These are phyloP conservation scores for Curvularia sp. DNA, from an alignment of 2,329 filamentous ascomycete genomes.

Conservation along the genomic window DNA sequence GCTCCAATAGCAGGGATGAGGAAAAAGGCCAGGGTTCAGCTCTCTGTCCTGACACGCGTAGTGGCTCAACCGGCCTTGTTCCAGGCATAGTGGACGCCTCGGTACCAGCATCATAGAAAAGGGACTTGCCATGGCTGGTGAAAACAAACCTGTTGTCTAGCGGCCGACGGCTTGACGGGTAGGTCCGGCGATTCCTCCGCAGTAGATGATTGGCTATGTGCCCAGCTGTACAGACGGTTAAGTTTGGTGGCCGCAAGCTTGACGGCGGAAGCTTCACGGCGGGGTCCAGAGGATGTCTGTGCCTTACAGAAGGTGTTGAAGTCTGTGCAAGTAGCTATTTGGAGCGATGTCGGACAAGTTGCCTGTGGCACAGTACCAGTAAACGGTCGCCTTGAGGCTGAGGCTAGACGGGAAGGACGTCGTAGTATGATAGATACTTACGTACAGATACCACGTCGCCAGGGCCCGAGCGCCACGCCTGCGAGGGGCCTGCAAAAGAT, in stretches of 20 bases:
- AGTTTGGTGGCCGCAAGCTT: constrained; percentile 1
- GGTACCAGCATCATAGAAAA: constrained; percentile 7
- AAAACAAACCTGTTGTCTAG: constrained; percentile 2
- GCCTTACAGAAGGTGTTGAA: background rate
- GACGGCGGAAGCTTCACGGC: background rate
- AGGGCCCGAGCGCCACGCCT: background rate
- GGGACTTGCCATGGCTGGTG: background rate
- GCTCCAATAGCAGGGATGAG: background rate
- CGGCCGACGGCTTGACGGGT: background rate
- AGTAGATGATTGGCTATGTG: constrained; percentile 19
- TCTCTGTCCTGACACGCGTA: constrained; percentile 6
- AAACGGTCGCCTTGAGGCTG: constrained; percentile 3
- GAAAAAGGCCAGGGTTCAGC: background rate
- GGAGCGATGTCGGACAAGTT: background rate
- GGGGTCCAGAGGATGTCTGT: background rate
- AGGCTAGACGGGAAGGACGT: background rate
- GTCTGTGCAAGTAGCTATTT: background rate
- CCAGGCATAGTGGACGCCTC: constrained; percentile 6
- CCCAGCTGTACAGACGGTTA: background rate
- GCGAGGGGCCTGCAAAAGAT: background rate
- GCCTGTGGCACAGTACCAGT: background rate
- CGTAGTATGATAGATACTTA: background rate
- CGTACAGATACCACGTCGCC: background rate
- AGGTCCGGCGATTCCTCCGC: constrained; percentile 29
- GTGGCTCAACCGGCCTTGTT: constrained; percentile 8